These are phyloP conservation scores for Sedum album DNA, from an alignment of 164 flowering plant genomes.

Conservation along the genomic window DNA sequence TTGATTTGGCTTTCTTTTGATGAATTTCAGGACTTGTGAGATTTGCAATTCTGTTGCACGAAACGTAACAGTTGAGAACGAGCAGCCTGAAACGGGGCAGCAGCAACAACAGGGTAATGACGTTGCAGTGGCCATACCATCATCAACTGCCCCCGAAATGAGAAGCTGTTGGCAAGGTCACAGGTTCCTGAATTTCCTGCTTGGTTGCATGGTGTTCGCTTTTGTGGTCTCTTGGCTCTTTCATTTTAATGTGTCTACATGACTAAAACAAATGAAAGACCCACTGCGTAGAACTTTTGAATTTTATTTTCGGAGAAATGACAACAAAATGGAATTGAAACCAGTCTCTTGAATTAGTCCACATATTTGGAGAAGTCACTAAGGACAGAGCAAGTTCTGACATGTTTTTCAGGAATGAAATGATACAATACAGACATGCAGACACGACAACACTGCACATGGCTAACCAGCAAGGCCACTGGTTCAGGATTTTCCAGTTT, in stretches of 20 bases:
- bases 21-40: constrained; percentile 35
- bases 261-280: too few species aligned
- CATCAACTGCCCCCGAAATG: constrained; percentile 16
- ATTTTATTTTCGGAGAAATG: too few species aligned
- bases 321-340: too few species aligned
- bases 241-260: constrained; percentile 39
- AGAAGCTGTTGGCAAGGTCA: constrained; percentile 45
- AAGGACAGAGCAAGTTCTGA: too few species aligned
- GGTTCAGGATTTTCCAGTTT: too few species aligned
- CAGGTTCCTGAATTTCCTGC: constrained; percentile 44
- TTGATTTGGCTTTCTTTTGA: background rate
- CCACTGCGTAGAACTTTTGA: too few species aligned
- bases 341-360: too few species aligned
- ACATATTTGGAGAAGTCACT: too few species aligned
- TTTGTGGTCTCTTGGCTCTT: constrained; percentile 60
- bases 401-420: too few species aligned
- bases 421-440: background rate
- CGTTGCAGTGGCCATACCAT: background rate
- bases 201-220: constrained; percentile 59
- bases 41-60: constrained; percentile 43
- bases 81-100: background rate
- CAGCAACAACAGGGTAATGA: background rate
- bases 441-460: too few species aligned
- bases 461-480: too few species aligned
- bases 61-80: constrained; percentile 33